phyloP scores from a whole-genome alignment of 139 green algal species.

The Chlamydomonas eustigma region DNA sequence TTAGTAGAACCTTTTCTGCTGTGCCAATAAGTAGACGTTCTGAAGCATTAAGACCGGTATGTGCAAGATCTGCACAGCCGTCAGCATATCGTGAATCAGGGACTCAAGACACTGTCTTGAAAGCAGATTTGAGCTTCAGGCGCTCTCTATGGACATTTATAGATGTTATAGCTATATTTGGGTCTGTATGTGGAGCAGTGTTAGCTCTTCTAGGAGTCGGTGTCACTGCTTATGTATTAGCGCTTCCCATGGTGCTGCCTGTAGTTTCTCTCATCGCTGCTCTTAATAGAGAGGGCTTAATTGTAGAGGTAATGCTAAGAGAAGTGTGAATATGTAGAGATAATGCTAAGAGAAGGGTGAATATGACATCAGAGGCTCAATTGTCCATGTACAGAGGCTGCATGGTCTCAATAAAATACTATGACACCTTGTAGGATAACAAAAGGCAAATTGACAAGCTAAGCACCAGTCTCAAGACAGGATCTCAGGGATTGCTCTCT shows the following conservation, averaged over 20 bases:
- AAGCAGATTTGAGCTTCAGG: background rate
- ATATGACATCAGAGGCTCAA: too few species aligned
- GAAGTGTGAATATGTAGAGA: too few species aligned
- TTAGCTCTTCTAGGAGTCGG: constrained; percentile 35
- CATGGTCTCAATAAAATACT: too few species aligned
- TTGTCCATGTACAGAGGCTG: too few species aligned
- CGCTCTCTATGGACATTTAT: constrained; percentile 10
- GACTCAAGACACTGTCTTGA: background rate
- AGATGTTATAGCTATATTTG: constrained; percentile 36
- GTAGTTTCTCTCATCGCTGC: constrained; percentile 46
- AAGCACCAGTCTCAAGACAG: background rate
- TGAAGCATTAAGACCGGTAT: too few species aligned
- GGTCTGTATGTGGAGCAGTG: constrained; percentile 37
- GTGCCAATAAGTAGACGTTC: too few species aligned
- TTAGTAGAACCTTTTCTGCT: too few species aligned
- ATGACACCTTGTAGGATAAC: constrained; percentile 11
- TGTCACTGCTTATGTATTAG: constrained; percentile 23
- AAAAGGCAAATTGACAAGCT: background rate
- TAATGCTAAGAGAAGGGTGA: too few species aligned
- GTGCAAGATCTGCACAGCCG: too few species aligned
- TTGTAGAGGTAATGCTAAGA: constrained; percentile 42
- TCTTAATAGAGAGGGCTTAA: constrained; percentile 34
- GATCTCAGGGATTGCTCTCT: background rate
- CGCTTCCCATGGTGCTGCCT: constrained; percentile 45
- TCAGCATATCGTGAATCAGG: too few species aligned